phyloP scores from a whole-genome alignment of 768 basidiomycete genomes.

The Leucosporidium yakuticum region DNA sequence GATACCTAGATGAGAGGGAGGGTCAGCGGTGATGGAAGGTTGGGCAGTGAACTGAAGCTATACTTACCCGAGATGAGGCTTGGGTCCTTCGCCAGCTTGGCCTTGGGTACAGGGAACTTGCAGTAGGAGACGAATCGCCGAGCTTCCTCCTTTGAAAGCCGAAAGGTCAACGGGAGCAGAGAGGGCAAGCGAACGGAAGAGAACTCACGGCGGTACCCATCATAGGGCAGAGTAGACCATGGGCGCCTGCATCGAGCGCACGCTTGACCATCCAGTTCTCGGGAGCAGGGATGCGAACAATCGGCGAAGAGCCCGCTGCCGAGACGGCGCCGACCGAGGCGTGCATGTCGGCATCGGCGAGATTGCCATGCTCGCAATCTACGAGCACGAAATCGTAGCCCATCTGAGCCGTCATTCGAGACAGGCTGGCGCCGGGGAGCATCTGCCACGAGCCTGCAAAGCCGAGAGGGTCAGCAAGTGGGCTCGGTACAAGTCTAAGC shows the following conservation, averaged over 20 bases:
- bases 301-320: conserved; percentile 39
- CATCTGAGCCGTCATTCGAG: conserved; percentile 3
- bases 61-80: neutral
- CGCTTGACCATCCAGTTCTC: conserved; percentile 44
- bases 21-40: too few species aligned
- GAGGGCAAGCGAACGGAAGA: neutral
- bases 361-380: conserved; percentile 39
- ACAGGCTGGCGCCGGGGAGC: neutral
- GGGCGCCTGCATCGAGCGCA: conserved; percentile 44
- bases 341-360: conserved; percentile 36
- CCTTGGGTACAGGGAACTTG: conserved; percentile 35
- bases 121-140: conserved; percentile 39
- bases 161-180: neutral
- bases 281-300: conserved; percentile 43
- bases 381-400: conserved; percentile 30
- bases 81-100: neutral
- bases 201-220: conserved; percentile 33
- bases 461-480: neutral
- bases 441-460: neutral
- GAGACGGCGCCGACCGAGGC: conserved; percentile 39
- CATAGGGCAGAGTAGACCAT: conserved; percentile 45
- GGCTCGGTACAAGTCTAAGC: too few species aligned
- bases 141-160: conserved; percentile 40
- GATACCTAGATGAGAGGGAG: conserved; percentile 29
- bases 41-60: too few species aligned